phyloP scores from a whole-genome alignment of 192 early-diverging fungal genomes.

The Rhizophagus sp. region DNA sequence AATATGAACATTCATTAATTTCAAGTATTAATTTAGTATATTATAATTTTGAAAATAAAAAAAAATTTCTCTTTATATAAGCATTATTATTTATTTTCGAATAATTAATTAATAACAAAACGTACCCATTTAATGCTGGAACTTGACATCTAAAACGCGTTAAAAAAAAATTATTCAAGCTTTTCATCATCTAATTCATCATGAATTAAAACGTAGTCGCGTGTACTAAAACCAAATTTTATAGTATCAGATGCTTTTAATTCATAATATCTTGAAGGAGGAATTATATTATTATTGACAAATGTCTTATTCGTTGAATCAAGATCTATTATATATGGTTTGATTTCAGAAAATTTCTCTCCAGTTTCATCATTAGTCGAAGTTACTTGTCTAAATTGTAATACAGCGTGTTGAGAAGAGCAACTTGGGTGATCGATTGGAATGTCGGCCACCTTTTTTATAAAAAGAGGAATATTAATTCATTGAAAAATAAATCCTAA shows the following conservation, averaged over 20 bases:
- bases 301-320: constrained; percentile 90
- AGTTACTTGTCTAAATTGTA: constrained; percentile 79
- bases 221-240: constrained; percentile 86
- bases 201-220: constrained; percentile 90
- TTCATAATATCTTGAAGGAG: constrained; percentile 80
- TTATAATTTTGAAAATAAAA: no score
- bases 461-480: background rate
- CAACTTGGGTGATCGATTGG: constrained; percentile 95
- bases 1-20: no score
- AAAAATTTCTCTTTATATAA: no score
- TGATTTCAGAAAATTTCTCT: constrained; percentile 31
- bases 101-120: no score
- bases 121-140: no score
- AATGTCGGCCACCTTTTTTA: constrained; percentile 78
- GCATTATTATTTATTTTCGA: no score
- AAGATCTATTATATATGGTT: constrained; percentile 93
- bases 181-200: constrained; percentile 42
- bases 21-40: no score
- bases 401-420: constrained; percentile 91
- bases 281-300: constrained; percentile 79
- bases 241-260: constrained; percentile 80
- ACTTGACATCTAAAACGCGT: no score
- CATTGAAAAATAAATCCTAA: background rate
- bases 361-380: constrained; percentile 42
- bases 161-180: background rate